phyloP scores from a whole-genome alignment of 2,329 filamentous ascomycete species.

The Knoxdaviesia proteae region DNA sequence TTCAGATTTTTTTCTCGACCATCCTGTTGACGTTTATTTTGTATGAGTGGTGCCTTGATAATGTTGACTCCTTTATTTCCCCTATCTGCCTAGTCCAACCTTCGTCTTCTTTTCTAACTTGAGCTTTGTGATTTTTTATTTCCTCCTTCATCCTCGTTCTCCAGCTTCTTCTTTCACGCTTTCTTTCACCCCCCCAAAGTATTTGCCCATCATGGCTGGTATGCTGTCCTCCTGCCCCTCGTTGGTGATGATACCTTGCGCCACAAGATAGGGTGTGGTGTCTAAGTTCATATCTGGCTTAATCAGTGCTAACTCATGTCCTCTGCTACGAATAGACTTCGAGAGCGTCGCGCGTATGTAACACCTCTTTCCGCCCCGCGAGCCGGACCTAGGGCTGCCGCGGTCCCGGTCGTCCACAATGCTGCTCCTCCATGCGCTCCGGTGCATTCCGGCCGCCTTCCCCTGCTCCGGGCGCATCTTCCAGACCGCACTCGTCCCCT shows the following conservation, averaged over 20 bases:
- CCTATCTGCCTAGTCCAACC: background rate
- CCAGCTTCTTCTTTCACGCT: background rate
- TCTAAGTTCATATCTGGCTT: background rate
- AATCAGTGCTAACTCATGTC: slow-evolving; percentile 2
- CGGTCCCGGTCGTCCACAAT: too few species aligned
- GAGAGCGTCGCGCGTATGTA: slow-evolving; percentile 26
- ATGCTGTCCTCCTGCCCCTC: background rate
- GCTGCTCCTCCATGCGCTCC: too few species aligned
- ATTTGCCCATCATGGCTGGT: background rate
- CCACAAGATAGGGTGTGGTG: too few species aligned
- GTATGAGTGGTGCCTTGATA: too few species aligned
- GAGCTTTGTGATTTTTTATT: background rate
- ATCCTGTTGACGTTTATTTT: too few species aligned
- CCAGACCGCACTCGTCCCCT: background rate
- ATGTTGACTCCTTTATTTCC: background rate
- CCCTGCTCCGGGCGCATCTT: slow-evolving; percentile 1
- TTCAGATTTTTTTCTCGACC: too few species aligned
- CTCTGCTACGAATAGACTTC: slow-evolving; percentile 14
- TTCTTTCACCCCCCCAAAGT: background rate
- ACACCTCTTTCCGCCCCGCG: background rate
- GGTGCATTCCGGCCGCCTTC: background rate
- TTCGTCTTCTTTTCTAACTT: background rate
- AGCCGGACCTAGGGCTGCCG: background rate
- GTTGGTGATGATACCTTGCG: too few species aligned
- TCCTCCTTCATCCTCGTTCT: background rate